Percentiles rank a stretch among this genome's conserved stretches.
These are phyloP conservation scores for Aspergillus diversus DNA, from an alignment of 495 filamentous ascomycete genomes.

Conservation along the genomic window DNA sequence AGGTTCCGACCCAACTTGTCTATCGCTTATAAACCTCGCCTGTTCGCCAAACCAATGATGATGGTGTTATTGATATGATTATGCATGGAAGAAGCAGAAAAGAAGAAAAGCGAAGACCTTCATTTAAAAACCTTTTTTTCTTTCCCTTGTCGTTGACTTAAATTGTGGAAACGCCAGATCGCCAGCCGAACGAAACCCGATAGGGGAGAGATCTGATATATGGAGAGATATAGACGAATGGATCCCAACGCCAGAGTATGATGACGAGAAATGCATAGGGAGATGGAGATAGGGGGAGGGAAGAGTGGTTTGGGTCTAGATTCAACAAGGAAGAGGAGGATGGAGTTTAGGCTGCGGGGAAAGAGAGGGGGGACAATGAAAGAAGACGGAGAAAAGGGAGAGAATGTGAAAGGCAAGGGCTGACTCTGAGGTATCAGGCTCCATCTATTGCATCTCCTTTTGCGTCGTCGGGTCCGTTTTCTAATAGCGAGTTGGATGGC, in stretches of 20 bases:
- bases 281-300: neutral
- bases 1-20: conserved; percentile 7
- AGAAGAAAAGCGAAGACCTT: conserved; percentile 3
- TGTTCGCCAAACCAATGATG: neutral
- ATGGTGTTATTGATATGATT: neutral
- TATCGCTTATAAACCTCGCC: conserved; percentile 8
- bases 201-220: too few relatives aligned
- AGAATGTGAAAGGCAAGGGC: neutral
- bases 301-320: neutral
- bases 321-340: neutral
- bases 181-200: neutral
- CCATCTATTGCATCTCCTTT: conserved; percentile 21
- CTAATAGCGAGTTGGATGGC: conserved; percentile 33
- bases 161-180: neutral
- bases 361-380: neutral
- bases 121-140: neutral
- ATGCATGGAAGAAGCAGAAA: conserved; percentile 1
- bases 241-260: neutral
- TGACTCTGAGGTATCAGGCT: conserved; percentile 1
- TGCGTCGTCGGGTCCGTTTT: conserved; percentile 26
- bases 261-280: neutral
- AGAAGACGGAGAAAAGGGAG: conserved; percentile 1
- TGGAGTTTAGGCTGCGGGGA: too few relatives aligned
- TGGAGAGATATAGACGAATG: neutral
- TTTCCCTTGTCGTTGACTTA: neutral